Evolutionary conservation across 2,329 filamentous ascomycete species (phyloP), one percentile per base, ranked within the genome.

Genomic region (Fusarium sambucinum): DNA sequence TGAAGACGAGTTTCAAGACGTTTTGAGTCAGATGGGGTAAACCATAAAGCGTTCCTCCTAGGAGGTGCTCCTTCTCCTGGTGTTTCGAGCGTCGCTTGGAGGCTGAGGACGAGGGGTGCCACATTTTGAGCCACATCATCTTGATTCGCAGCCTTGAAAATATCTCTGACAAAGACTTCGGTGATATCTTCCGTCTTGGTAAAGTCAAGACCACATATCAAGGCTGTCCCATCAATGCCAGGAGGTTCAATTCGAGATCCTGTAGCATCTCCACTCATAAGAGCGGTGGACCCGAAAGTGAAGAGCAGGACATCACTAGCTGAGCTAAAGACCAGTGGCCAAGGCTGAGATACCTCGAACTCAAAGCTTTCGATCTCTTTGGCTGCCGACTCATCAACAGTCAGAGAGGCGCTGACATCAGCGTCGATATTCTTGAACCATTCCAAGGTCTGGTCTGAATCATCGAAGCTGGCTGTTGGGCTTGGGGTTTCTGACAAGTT

Each of bases 161-260:
- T 6, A 4, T 58, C 47, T 2, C 41, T 53, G 0, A 58, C 38
- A 2, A 4, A 14, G 9, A 44, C 19, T 6, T 27, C 55, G 1
- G 37, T 35, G 13, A 58, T 44, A 2, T 44, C 55, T 37, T 53
- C 14, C 30, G 44, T 58, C 0, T 45, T 30, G 30, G 21, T 19
- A 25, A 58, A 58, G 19, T 58, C 47, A 9, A 58, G 55, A 45
- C 55, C 55, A 3, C 55, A 57, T 13, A 2, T 53, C 2, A 57
- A 4, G n/a, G 33, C 30, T 6, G 51, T 42, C 29, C 46, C 29
- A 8, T 52, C 46, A 17, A 58, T 58, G 1, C 55, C 55, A 1
- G 55, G 47, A 1, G 55, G 12, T 8, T 53, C 55, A 0, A 58
- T 58, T 0, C 55, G 38, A 0, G 55, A 44, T 6, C 55, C 55